These are phyloP conservation scores for Cercophora newfieldiana DNA, from an alignment of 495 filamentous ascomycete species.

Conservation along the genomic window DNA sequence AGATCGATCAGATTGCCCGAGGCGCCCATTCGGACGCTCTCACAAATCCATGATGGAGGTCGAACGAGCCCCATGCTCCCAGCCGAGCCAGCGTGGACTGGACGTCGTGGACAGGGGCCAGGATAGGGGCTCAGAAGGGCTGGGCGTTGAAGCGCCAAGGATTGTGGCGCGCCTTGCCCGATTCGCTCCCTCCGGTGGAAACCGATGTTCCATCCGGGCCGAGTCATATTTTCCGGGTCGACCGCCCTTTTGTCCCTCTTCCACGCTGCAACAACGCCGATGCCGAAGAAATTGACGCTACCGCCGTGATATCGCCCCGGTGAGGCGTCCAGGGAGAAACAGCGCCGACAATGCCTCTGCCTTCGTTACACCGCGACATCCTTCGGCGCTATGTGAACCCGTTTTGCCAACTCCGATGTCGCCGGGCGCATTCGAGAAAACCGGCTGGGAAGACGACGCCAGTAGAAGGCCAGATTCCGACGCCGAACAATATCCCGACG, in stretches of 20 bases:
- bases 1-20: no score
- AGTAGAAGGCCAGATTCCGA: constrained; percentile 39
- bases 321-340: background rate
- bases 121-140: no score
- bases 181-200: background rate
- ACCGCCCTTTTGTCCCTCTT: background rate
- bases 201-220: background rate
- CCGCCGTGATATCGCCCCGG: background rate
- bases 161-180: background rate
- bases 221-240: background rate
- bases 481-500: constrained; percentile 46
- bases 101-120: no score
- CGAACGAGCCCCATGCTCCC: no score
- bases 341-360: constrained; percentile 20
- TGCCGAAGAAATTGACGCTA: background rate
- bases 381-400: constrained; percentile 28
- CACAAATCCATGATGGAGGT: no score
- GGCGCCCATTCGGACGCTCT: no score
- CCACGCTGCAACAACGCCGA: constrained; percentile 3
- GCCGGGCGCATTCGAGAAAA: constrained; percentile 29
- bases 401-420: constrained; percentile 24
- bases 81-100: no score
- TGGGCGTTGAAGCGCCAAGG: background rate
- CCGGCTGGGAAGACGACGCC: constrained; percentile 20
- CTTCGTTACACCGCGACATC: constrained; percentile 18